phyloP scores from a whole-genome alignment of 345 rosid species.

The Populus simonii region DNA sequence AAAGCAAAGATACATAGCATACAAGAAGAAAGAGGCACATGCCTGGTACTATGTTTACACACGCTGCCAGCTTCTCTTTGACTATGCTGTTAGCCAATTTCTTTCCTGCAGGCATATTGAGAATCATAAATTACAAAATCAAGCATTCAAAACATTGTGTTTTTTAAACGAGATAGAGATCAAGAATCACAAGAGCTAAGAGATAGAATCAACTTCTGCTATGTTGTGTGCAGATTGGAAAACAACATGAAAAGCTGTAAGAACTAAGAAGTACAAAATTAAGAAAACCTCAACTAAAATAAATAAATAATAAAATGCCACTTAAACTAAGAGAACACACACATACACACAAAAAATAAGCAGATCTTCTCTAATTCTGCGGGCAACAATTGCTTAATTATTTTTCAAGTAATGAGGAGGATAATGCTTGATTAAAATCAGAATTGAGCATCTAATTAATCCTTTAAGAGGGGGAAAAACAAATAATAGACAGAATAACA shows the following conservation, averaged over 20 bases:
- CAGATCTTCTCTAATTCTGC: no score
- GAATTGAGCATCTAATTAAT: neutral
- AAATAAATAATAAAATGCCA: no score
- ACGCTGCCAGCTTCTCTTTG: conserved; percentile 84
- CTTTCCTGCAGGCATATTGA: conserved; percentile 48
- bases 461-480: neutral
- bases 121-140: conserved; percentile 2
- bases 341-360: no score
- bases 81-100: conserved; percentile 84
- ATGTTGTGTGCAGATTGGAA: no score
- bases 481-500: neutral
- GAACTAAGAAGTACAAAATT: neutral
- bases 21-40: conserved; percentile 9
- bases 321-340: no score
- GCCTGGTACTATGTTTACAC: conserved; percentile 90
- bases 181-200: neutral
- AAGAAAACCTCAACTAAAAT: neutral
- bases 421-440: neutral
- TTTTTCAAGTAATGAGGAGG: neutral
- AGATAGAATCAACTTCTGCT: neutral
- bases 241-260: no score
- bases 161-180: neutral
- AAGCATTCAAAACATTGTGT: neutral
- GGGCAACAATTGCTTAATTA: no score
- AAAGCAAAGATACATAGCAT: neutral